phyloP scores from a whole-genome alignment of 148 eudicot species.

The Heliamphora exappendiculata region DNA sequence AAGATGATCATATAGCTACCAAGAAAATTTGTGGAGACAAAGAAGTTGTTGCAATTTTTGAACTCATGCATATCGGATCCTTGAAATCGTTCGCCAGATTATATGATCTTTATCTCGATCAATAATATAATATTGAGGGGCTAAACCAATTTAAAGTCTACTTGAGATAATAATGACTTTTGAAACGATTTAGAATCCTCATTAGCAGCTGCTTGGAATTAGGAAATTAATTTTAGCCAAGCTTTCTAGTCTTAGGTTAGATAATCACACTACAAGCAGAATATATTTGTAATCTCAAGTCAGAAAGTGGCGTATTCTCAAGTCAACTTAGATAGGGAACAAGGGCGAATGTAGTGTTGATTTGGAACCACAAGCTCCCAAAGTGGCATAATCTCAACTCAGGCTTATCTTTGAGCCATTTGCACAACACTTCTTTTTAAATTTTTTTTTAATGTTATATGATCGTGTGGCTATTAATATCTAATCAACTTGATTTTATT shows the following conservation, averaged over 20 bases:
- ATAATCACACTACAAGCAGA: background rate
- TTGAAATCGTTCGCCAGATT: background rate
- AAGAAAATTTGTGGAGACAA: no score
- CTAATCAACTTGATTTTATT: no score
- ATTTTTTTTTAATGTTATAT: no score
- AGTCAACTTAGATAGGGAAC: no score
- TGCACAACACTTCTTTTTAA: no score
- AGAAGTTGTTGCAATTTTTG: background rate
- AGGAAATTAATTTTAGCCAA: background rate
- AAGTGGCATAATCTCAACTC: background rate
- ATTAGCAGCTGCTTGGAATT: background rate
- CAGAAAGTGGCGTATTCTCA: no score
- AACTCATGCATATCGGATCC: background rate
- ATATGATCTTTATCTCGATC: background rate
- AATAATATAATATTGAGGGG: background rate
- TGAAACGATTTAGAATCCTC: background rate
- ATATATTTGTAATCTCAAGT: no score
- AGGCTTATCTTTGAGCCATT: background rate
- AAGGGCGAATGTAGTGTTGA: background rate
- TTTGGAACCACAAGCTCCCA: background rate
- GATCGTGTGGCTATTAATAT: no score
- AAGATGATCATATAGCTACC: no score
- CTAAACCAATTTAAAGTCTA: background rate
- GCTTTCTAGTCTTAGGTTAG: background rate
- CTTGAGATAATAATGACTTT: background rate